Evolutionary conservation across 2,329 filamentous ascomycete genomes (phyloP).

Genomic region (Nothomitra cinnamomea): DNA sequence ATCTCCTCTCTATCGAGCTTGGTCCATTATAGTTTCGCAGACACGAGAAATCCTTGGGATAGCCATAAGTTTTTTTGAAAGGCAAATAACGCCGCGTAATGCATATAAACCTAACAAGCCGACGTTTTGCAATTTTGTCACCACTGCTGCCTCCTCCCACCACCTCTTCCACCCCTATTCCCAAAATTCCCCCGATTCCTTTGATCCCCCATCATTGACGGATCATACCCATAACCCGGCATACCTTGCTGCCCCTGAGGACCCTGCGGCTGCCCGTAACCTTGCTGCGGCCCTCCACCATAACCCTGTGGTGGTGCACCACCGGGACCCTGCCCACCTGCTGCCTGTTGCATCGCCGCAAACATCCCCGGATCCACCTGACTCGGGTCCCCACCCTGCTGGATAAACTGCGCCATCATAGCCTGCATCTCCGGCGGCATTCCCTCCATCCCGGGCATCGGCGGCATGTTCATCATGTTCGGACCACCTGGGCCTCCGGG

Average conservation of each 20-base stretch:
- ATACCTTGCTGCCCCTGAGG: constrained; percentile 12
- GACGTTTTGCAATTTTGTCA: neutral
- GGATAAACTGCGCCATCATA: constrained; percentile 38
- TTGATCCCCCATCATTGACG: constrained; percentile 12
- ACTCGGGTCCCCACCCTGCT: constrained; percentile 34
- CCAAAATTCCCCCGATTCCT: constrained; percentile 16
- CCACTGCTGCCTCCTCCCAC: constrained; percentile 6
- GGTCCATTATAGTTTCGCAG: neutral
- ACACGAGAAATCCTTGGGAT: too few relatives aligned
- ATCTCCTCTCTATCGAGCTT: neutral
- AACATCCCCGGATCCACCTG: constrained; percentile 36
- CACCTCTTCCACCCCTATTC: constrained; percentile 10
- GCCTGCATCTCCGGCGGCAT: constrained; percentile 38
- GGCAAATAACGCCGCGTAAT: neutral
- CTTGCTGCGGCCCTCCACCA: constrained; percentile 11
- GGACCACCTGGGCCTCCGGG: constrained; percentile 21
- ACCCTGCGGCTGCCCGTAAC: constrained; percentile 18
- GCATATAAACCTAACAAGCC: neutral
- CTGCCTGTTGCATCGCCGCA: constrained; percentile 33
- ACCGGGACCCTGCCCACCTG: constrained; percentile 25
- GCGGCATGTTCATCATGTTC: constrained; percentile 17
- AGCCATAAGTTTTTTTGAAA: too few relatives aligned
- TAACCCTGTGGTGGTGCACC: constrained; percentile 16
- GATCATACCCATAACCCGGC: constrained; percentile 17
- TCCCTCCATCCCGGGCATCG: constrained; percentile 28